phyloP scores from a whole-genome alignment of 352 stramenopile genomes.

The Phytophthora podocarpi region DNA sequence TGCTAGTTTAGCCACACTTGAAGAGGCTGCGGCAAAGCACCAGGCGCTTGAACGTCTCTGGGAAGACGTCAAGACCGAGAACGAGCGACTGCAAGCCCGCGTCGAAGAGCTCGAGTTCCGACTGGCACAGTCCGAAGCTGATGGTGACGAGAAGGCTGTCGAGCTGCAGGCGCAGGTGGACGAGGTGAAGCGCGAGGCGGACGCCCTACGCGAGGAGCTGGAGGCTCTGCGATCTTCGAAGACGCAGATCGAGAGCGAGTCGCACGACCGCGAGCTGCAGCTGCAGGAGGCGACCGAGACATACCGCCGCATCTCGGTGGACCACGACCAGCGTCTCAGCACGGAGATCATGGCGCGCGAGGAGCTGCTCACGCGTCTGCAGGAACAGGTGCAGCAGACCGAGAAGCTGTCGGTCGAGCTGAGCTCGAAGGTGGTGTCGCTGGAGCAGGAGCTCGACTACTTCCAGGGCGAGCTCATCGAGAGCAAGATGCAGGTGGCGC shows the following conservation, averaged over 20 bases:
- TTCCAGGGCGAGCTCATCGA: slow-evolving; percentile 85
- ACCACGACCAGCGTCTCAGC: slow-evolving; percentile 53
- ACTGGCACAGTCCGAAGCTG: slow-evolving; percentile 41
- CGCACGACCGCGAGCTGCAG: slow-evolving; percentile 44
- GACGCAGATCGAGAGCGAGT: slow-evolving; percentile 55
- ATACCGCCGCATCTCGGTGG: slow-evolving; percentile 41
- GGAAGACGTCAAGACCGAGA: slow-evolving; percentile 56
- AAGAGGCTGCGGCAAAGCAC: slow-evolving; percentile 58
- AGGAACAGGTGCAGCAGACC: slow-evolving; percentile 42
- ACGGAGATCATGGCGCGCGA: slow-evolving; percentile 57
- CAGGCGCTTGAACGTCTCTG: slow-evolving; percentile 60
- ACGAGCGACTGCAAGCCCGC: slow-evolving; percentile 58
- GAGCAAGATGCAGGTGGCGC: slow-evolving; percentile 83
- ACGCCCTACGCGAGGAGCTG: slow-evolving; percentile 51
- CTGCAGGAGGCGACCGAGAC: slow-evolving; percentile 54
- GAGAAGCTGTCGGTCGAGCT: slow-evolving; percentile 38
- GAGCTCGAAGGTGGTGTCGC: slow-evolving; percentile 43
- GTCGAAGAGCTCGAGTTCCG: slow-evolving; percentile 66
- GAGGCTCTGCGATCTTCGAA: slow-evolving; percentile 53
- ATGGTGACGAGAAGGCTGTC: slow-evolving; percentile 42
- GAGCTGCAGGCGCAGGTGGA: slow-evolving; percentile 61
- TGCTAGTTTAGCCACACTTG: slow-evolving; percentile 48
- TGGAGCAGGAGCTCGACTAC: slow-evolving; percentile 83
- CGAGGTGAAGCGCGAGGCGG: slow-evolving; percentile 56
- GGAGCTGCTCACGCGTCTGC: slow-evolving; percentile 48